Conservation (phyloP, 176 grass and related monocot species). For the Chrysopogon serrulatus region DNA sequence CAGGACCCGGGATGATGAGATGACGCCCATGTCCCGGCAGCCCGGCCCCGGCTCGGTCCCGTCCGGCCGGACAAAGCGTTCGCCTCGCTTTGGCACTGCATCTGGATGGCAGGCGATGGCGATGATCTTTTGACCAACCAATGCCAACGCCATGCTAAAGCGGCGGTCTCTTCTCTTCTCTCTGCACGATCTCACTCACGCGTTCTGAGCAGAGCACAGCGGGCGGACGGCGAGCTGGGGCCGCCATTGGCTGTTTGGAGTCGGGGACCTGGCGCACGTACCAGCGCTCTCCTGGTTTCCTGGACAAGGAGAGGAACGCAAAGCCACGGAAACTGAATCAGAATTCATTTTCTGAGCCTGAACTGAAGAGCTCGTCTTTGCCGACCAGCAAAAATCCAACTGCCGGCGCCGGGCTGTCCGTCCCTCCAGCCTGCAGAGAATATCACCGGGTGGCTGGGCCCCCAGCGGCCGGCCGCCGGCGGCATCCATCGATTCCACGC, state of each 20-base stretch:
- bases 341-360: not conserved
- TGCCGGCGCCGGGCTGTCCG: not conserved
- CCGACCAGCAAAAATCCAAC: not conserved
- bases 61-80: not conserved
- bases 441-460: not conserved
- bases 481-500: constrained; percentile 13
- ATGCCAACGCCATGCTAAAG: not conserved
- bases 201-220: not conserved
- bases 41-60: not conserved
- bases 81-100: not conserved
- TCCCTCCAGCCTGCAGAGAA: constrained; percentile 6
- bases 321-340: not conserved
- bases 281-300: not conserved
- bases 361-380: not conserved
- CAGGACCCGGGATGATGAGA: not conserved
- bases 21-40: not conserved
- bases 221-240: not conserved
- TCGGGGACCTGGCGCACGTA: not conserved
- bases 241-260: not conserved
- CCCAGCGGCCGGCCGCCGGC: not conserved
- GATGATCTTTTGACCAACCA: constrained; percentile 4
- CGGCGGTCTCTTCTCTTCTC: not conserved
- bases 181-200: not conserved
- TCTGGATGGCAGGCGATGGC: not conserved
- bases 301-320: not conserved